Conservation (phyloP, 805 yeast genomes). For the Spencermartinsiella europaea region DNA sequence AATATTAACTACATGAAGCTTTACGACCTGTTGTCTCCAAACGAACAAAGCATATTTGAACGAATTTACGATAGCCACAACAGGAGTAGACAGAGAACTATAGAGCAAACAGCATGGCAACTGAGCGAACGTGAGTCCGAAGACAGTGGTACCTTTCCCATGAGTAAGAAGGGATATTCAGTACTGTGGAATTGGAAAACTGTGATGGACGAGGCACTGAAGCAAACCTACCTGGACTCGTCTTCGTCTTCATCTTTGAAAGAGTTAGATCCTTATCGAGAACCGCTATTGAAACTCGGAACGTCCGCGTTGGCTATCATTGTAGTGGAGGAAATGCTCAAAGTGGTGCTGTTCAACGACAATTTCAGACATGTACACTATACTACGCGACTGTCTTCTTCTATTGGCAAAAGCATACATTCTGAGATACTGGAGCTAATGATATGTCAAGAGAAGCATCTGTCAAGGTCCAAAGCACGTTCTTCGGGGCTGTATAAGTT, state of each 20-base stretch:
- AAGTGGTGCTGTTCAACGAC: background rate
- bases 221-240: background rate
- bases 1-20: conserved; percentile 9
- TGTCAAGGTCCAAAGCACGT: background rate
- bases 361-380: background rate
- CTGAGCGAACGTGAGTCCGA: too few relatives aligned
- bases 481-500: background rate
- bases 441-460: background rate
- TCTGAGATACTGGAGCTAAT: background rate
- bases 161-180: background rate
- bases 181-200: background rate
- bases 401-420: background rate
- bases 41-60: conserved; percentile 43
- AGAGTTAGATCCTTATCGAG: background rate
- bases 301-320: background rate
- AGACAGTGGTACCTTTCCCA: background rate
- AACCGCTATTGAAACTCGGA: background rate
- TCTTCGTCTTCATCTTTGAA: background rate
- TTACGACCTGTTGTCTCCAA: conserved; percentile 10
- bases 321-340: background rate
- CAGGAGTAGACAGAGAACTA: conserved; percentile 61
- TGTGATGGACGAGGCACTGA: background rate
- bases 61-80: conserved; percentile 63
- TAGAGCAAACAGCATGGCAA: conserved; percentile 44
- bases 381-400: background rate